Conservation (phyloP, 164 flowering plant species). For the Saururus chinensis region DNA sequence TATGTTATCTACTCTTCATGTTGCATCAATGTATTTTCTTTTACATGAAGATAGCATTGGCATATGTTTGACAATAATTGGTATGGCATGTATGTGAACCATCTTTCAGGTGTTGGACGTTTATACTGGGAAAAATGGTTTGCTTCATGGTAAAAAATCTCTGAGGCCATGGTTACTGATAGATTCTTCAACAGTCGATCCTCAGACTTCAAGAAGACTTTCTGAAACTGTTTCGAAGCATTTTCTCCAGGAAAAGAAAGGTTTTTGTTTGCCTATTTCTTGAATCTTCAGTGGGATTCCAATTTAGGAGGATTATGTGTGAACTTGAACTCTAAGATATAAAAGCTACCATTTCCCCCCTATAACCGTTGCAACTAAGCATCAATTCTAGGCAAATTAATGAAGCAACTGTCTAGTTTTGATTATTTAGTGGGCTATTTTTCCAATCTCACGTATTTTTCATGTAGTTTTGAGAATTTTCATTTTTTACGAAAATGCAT, state of each 20-base stretch:
- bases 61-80: background rate
- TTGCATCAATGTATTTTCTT: too few relatives aligned
- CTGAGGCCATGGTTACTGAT: slow-evolving; percentile 61
- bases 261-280: slow-evolving; percentile 19
- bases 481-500: background rate
- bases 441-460: too few relatives aligned
- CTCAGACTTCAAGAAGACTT: slow-evolving; percentile 72
- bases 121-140: slow-evolving; percentile 68
- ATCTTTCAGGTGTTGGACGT: slow-evolving; percentile 71
- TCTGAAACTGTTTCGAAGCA: slow-evolving; percentile 46
- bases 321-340: background rate
- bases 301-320: background rate
- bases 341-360: background rate
- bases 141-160: slow-evolving; percentile 43
- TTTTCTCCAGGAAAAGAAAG: slow-evolving; percentile 43
- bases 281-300: background rate
- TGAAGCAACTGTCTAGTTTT: too few relatives aligned
- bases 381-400: too few relatives aligned
- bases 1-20: background rate
- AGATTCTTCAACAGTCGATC: slow-evolving; percentile 96
- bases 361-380: too few relatives aligned
- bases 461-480: too few relatives aligned
- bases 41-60: background rate
- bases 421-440: too few relatives aligned
- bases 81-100: background rate